Evolutionary conservation across 1,139 yeast species (phyloP).

Genomic region (Protomyces lactucae-debilis): DNA sequence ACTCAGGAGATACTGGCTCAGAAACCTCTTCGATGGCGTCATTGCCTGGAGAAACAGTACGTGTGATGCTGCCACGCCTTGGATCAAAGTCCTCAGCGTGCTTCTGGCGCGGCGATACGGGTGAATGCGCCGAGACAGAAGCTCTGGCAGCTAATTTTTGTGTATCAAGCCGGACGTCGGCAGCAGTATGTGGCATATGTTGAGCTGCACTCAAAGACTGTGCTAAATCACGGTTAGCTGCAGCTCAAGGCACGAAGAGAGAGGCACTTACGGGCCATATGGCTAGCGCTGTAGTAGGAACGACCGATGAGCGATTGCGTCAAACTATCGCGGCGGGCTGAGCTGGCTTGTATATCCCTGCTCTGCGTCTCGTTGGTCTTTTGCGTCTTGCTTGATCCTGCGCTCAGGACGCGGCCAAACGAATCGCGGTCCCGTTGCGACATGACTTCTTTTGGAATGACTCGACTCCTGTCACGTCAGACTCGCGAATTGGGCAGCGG

Average conservation of each 20-base stretch:
- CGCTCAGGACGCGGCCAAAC: neutral
- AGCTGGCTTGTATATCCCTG: neutral
- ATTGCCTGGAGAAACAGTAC: neutral
- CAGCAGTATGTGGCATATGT: neutral
- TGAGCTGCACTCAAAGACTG: neutral
- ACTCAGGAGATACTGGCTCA: constrained; percentile 20
- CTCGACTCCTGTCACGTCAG: too few species aligned
- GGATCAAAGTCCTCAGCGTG: neutral
- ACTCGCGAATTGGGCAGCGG: too few species aligned
- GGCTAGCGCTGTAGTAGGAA: neutral
- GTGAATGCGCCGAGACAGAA: neutral
- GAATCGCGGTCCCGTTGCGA: neutral
- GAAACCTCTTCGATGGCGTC: constrained; percentile 5
- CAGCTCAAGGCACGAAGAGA: neutral
- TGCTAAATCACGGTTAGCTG: neutral
- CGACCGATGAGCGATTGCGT: neutral
- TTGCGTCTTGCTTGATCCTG: neutral
- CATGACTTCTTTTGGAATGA: neutral
- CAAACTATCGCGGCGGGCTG: neutral
- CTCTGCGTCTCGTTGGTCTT: neutral
- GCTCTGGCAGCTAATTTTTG: constrained; percentile 23
- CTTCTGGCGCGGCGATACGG: neutral
- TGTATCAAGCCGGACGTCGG: constrained; percentile 14
- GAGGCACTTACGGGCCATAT: neutral
- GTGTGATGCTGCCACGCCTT: neutral